Conservation (phyloP, 2,329 filamentous ascomycete genomes). For the Cylindrodendrum hubeiense region DNA sequence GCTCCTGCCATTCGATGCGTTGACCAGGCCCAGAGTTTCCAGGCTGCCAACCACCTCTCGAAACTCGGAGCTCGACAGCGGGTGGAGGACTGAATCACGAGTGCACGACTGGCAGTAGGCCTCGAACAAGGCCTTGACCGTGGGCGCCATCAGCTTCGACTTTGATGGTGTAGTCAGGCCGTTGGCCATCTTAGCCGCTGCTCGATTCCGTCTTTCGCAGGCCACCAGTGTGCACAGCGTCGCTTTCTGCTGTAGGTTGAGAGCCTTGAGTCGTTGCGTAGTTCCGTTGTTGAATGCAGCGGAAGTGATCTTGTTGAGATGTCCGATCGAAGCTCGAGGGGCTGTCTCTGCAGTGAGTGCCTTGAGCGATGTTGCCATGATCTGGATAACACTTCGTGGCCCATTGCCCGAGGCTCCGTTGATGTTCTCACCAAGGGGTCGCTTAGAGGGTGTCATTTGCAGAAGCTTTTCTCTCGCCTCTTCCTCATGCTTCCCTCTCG, state of each 20-base stretch:
- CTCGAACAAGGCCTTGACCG: constrained; percentile 85
- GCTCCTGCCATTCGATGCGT: constrained; percentile 75
- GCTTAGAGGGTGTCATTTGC: constrained; percentile 77
- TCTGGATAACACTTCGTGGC: constrained; percentile 59
- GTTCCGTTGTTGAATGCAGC: constrained; percentile 92
- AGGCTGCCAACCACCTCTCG: constrained; percentile 90
- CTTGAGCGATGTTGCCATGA: constrained; percentile 67
- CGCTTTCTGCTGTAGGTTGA: constrained; percentile 97
- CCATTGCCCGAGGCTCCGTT: constrained; percentile 68
- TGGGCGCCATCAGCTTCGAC: constrained; percentile 74
- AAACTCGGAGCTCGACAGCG: constrained; percentile 92
- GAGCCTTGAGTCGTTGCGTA: constrained; percentile 82
- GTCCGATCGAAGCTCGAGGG: constrained; percentile 88
- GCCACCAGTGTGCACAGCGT: constrained; percentile 90
- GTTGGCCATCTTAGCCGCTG: constrained; percentile 56
- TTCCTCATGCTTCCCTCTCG: constrained; percentile 78
- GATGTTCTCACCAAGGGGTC: constrained; percentile 82
- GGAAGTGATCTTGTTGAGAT: constrained; percentile 92
- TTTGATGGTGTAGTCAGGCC: constrained; percentile 71
- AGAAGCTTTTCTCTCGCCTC: constrained; percentile 67
- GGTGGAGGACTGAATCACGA: constrained; percentile 88
- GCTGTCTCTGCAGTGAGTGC: constrained; percentile 81
- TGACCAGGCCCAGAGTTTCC: constrained; percentile 87
- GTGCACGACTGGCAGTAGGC: constrained; percentile 87
- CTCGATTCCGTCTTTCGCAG: constrained; percentile 81